A percentile compares a stretch with the other conserved stretches of the same genome.
Conservation (phyloP, 1,284 basidiomycete genomes). For the Dichomitus squalens region DNA sequence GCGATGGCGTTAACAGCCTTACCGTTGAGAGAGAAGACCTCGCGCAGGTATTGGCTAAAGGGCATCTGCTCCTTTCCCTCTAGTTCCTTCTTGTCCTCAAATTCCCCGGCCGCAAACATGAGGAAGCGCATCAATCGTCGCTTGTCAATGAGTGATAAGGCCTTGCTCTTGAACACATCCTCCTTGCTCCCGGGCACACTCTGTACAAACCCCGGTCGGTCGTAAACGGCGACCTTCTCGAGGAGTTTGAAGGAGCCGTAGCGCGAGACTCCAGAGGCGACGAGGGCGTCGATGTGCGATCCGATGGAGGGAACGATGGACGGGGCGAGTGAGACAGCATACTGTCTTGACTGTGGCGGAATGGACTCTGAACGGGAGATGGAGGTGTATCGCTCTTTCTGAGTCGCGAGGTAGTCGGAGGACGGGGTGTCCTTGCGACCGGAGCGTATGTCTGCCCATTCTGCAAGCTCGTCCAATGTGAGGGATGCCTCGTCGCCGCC, state of each 20-base stretch:
- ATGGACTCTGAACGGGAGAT: slow-evolving; percentile 46
- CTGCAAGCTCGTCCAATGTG: slow-evolving; percentile 76
- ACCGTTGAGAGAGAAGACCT: slow-evolving; percentile 63
- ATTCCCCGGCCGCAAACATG: slow-evolving; percentile 76
- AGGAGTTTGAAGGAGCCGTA: slow-evolving; percentile 91
- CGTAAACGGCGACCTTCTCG: slow-evolving; percentile 72
- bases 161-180: slow-evolving; percentile 88
- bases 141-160: slow-evolving; percentile 83
- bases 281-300: slow-evolving; percentile 77
- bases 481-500: slow-evolving; percentile 84
- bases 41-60: slow-evolving; percentile 63
- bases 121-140: slow-evolving; percentile 92
- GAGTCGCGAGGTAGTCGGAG: slow-evolving; percentile 27
- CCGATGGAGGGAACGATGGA: slow-evolving; percentile 83
- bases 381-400: slow-evolving; percentile 39
- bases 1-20: slow-evolving; percentile 62
- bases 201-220: slow-evolving; percentile 47
- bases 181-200: slow-evolving; percentile 91
- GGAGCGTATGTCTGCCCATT: slow-evolving; percentile 59
- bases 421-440: slow-evolving; percentile 16
- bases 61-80: slow-evolving; percentile 56
- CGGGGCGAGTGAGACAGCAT: slow-evolving; percentile 85
- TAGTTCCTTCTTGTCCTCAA: slow-evolving; percentile 65
- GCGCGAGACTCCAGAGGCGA: slow-evolving; percentile 85
- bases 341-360: slow-evolving; percentile 69